Conservation (phyloP, 768 basidiomycete species). For the Tulasnella sp. region DNA sequence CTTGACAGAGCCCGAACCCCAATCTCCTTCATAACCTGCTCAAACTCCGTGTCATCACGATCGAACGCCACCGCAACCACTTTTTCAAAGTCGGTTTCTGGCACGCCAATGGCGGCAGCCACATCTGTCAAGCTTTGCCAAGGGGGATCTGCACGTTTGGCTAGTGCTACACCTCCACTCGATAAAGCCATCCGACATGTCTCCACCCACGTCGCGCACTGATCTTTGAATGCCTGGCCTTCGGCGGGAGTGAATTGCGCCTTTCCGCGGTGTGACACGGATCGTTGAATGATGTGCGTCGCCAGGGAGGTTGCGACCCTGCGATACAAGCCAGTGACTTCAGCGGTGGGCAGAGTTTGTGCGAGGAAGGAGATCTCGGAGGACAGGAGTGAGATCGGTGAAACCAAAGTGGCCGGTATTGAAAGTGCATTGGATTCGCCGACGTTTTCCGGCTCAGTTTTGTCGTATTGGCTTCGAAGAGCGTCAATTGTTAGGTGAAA, state of each 20-base stretch:
- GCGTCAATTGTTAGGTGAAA: slow-evolving; percentile 30
- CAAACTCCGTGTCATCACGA: slow-evolving; percentile 39
- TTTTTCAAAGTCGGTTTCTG: slow-evolving; percentile 51
- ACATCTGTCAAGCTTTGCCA: slow-evolving; percentile 74
- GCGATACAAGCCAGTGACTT: slow-evolving; percentile 65
- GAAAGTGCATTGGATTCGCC: slow-evolving; percentile 40
- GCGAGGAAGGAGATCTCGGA: slow-evolving; percentile 67
- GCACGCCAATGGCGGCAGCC: slow-evolving; percentile 60
- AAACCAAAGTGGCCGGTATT: slow-evolving; percentile 67
- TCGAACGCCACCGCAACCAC: slow-evolving; percentile 53
- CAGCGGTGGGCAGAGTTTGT: slow-evolving; percentile 56
- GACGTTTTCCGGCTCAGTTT: slow-evolving; percentile 36
- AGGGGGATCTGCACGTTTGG: slow-evolving; percentile 58
- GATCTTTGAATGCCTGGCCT: slow-evolving; percentile 59
- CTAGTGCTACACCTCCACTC: slow-evolving; percentile 43
- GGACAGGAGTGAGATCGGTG: slow-evolving; percentile 74
- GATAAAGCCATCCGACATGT: slow-evolving; percentile 60
- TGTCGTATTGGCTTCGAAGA: slow-evolving; percentile 39
- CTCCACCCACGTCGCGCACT: slow-evolving; percentile 81
- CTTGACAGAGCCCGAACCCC: slow-evolving; percentile 60
- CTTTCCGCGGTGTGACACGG: slow-evolving; percentile 72
- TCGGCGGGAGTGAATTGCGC: slow-evolving; percentile 55
- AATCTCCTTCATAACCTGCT: slow-evolving; percentile 46
- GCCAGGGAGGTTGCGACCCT: slow-evolving; percentile 65
- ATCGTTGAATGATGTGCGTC: slow-evolving; percentile 77